A percentile compares a stretch with the other conserved stretches of the same genome.
phyloP scores from a whole-genome alignment of 2,329 filamentous ascomycete genomes.

The Zymoseptoria crescenta region DNA sequence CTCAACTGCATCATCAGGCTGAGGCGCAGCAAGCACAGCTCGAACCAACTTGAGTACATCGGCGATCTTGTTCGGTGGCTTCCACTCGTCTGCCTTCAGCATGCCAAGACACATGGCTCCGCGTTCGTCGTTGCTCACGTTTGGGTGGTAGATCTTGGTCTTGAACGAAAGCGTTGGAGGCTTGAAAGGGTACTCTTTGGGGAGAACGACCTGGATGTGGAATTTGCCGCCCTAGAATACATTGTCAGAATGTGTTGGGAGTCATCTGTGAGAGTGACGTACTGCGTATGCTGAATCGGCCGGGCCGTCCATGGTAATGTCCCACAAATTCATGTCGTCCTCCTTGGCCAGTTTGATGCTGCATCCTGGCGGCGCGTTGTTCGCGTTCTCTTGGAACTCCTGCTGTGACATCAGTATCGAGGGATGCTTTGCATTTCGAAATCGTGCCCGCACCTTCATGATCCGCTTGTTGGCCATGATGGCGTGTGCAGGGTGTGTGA shows the following conservation, averaged over 20 bases:
- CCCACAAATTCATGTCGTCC: constrained; percentile 60
- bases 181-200: constrained; percentile 83
- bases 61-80: constrained; percentile 70
- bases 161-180: constrained; percentile 69
- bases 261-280: constrained; percentile 24
- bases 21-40: constrained; percentile 68
- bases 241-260: neutral
- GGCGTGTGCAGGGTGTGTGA: neutral
- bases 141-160: constrained; percentile 93
- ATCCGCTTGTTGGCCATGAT: neutral
- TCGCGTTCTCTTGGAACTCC: constrained; percentile 54
- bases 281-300: constrained; percentile 58
- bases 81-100: constrained; percentile 83
- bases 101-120: constrained; percentile 81
- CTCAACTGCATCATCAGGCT: constrained; percentile 86
- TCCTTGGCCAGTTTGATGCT: constrained; percentile 52
- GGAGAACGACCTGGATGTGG: constrained; percentile 64
- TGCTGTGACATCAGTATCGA: constrained; percentile 27
- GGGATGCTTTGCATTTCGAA: neutral
- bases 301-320: constrained; percentile 58
- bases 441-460: constrained; percentile 4
- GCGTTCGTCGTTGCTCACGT: constrained; percentile 78
- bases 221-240: constrained; percentile 58
- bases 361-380: constrained; percentile 50
- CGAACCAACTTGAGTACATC: constrained; percentile 71